A percentile compares a stretch with the other conserved stretches of the same genome.
These are phyloP conservation scores for Globisporangium emineosum DNA, from an alignment of 352 stramenopile genomes.

Conservation along the genomic window DNA sequence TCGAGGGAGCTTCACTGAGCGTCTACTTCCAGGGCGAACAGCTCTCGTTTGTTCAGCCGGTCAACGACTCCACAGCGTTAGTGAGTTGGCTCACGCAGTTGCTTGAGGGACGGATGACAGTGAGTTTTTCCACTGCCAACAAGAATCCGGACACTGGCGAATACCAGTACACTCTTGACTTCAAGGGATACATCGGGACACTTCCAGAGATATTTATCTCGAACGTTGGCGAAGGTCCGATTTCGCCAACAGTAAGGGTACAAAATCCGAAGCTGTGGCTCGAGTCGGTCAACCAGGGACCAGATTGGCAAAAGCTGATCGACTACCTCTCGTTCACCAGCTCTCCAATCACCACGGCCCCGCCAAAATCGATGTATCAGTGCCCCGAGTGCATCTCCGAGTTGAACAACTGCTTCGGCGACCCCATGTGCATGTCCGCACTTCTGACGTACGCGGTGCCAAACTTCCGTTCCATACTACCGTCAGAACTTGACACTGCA, in stretches of 20 bases:
- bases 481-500: background rate
- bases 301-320: slow-evolving; percentile 6
- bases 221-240: background rate
- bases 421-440: background rate
- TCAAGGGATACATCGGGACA: background rate
- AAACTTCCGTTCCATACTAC: background rate
- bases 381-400: background rate
- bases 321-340: background rate
- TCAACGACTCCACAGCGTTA: background rate
- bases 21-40: background rate
- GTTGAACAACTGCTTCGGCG: background rate
- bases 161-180: background rate
- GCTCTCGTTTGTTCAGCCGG: background rate
- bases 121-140: background rate
- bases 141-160: slow-evolving; percentile 1
- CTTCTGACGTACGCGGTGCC: background rate
- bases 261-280: background rate
- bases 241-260: background rate
- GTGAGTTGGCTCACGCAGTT: background rate
- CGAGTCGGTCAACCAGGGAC: slow-evolving; percentile 4
- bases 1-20: background rate
- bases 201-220: background rate
- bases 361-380: background rate
- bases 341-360: background rate
- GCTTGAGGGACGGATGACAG: background rate